Base-by-base conservation (phyloP, 768 basidiomycete genomes). In the Tremella yokohamensis region DNA sequence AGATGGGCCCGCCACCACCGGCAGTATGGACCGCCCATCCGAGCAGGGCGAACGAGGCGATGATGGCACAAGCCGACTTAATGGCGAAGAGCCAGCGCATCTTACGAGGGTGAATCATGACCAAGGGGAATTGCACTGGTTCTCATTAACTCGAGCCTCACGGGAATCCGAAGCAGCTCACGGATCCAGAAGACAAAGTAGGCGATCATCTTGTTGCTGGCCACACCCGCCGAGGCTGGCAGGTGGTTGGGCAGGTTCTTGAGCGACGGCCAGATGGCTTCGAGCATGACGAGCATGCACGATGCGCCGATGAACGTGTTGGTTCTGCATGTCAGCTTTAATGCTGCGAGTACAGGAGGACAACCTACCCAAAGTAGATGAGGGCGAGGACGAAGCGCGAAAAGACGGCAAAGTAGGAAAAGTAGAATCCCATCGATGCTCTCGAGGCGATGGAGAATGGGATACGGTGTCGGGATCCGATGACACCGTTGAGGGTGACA, bases 351-450 rank as follows among this genome's bases (percentile, higher is more conserved):
- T 4, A 16, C 6, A 45, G 42, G 22, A 22, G 42, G 47, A 53
- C 0, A 0, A 24, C 70, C 40, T 37, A 70, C 68, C 69, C 73
- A 52, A 65, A 75, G 87, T 89, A 91, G 74, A 90, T 87, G 81
- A 89, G 83, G 38, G 87, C 81, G 20, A 91, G 82, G 18, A 89
- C 77, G 44, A 85, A 82, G 19, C 89, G 83, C 63, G 87, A 88
- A 57, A 90, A 72, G 47, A 92, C 87, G 57, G 83, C 84, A 74
- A 90, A 90, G 77, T 89, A 91, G 70, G 88, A 87, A 66, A 91
- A 83, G 84, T 87, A 91, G 78, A 90, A 91, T 1, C 90, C 90
- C 65, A 91, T 88, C 0, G 87, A 89, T 1, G 89, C 89, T 15
- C 90, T 81, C 64, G 86, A 88, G n/a, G 90, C 79, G 50, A 91